Base-by-base conservation (phyloP, 306 rosid species). In the Rosa rugosa region DNA sequence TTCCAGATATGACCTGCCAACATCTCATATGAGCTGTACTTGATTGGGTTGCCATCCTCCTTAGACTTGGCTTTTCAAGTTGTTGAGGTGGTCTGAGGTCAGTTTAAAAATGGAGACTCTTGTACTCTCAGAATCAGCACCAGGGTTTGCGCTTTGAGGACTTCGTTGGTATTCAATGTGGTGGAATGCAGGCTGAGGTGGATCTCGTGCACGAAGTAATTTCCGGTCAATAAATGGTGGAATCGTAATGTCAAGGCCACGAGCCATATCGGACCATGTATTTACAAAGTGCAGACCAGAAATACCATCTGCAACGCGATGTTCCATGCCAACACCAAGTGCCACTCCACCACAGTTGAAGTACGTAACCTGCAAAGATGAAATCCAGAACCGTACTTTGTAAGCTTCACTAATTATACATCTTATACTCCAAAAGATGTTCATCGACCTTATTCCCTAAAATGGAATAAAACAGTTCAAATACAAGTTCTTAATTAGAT, bases 321-420 rank as follows among this genome's bases (percentile, higher is more conserved):
- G 95, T 46, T 87, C 87, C 89, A 90, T 86, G 4, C 94, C 95
- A 41, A 92, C 94, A 11, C 97, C 97, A 14, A 92, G 86, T 11
- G 94, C 87, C 0, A 87, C 91, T 7, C 93, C 97, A 20, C 95
- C 97, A 80, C 97, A 92, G 82, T 90, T 90, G 70, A 92, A 92
- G 78, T 80, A 42, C 6, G 97, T 92, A 74, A 92, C 92, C 97
- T 92, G 75, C 71, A 36, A 20, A 63, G 8, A 45, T 41, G 0
- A 50, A 23, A 80, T 31, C 51, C 67, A 72, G 11, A 27, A 6
- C 14, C 3, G n/a, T 14, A 68, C 46, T 16, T 8, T 5, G n/a
- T 53, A 16, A 53, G 23, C 20, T 18, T 53, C 8, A 53, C 23
- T 53, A 53, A 5, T 16, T 51, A 17, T 14, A 6, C 1, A 51